Conservation (phyloP, 2,329 filamentous ascomycete genomes). For the Beauveria asiatica region DNA sequence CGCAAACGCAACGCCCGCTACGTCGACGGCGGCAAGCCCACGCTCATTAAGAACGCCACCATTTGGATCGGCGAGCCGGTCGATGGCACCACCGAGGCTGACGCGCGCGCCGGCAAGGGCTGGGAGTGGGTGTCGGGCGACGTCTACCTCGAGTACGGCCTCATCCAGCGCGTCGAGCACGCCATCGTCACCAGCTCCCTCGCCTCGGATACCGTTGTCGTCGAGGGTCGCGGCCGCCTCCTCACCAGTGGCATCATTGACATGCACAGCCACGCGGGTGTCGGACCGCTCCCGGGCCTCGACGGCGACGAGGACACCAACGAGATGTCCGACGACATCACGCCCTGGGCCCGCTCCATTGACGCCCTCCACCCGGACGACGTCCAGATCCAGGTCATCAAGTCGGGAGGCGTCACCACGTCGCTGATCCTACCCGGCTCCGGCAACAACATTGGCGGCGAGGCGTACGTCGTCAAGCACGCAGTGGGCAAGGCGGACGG, state of each 20-base stretch:
- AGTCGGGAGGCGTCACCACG: slow-evolving; percentile 64
- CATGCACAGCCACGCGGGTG: slow-evolving; percentile 61
- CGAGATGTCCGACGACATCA: slow-evolving; percentile 55
- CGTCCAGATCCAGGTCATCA: slow-evolving; percentile 59
- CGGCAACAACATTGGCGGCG: slow-evolving; percentile 65
- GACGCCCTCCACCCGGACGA: slow-evolving; percentile 57
- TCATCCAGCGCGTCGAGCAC: slow-evolving; percentile 46
- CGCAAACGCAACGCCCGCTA: slow-evolving; percentile 54
- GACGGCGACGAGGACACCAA: slow-evolving; percentile 51
- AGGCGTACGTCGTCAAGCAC: slow-evolving; percentile 62
- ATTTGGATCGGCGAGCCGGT: slow-evolving; percentile 57
- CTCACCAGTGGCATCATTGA: slow-evolving; percentile 62
- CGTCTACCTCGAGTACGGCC: slow-evolving; percentile 50
- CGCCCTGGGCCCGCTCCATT: slow-evolving; percentile 59
- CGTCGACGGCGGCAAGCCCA: slow-evolving; percentile 48
- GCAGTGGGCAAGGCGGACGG: slow-evolving; percentile 52
- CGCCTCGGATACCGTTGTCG: slow-evolving; percentile 40
- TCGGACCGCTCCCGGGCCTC: slow-evolving; percentile 47
- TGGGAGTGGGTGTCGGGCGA: slow-evolving; percentile 54
- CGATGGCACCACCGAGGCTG: slow-evolving; percentile 39
- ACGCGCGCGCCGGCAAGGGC: slow-evolving; percentile 49
- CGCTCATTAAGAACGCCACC: slow-evolving; percentile 57
- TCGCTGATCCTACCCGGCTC: slow-evolving; percentile 59
- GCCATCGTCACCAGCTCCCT: slow-evolving; percentile 35
- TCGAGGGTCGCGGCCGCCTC: slow-evolving; percentile 50